Percentiles rank a stretch among this genome's conserved stretches.
phyloP scores from a whole-genome alignment of 352 stramenopile species.

The Globisporangium perplexum region DNA sequence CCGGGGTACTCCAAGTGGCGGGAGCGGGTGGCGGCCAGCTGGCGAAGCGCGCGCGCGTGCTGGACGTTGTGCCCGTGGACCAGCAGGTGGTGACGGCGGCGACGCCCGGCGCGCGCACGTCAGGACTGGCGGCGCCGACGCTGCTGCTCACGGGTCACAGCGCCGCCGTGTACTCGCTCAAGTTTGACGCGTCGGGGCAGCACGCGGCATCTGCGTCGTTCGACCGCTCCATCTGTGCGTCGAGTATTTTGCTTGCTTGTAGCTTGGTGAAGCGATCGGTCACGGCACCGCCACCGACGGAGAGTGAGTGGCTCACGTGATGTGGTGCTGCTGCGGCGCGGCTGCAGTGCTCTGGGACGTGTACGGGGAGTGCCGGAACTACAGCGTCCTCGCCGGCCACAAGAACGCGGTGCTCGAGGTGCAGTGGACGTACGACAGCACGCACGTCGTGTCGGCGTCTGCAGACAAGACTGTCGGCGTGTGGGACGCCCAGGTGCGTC shows the following conservation, averaged over 20 bases:
- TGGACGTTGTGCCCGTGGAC: conserved; percentile 72
- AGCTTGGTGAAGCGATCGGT: not conserved
- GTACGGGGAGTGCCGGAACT: conserved; percentile 90
- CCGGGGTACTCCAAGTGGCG: conserved; percentile 4
- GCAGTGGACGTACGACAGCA: conserved; percentile 88
- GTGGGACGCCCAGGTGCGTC: conserved; percentile 62
- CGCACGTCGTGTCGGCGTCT: conserved; percentile 85
- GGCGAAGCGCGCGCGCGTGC: conserved; percentile 59
- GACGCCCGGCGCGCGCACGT: conserved; percentile 53
- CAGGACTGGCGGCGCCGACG: conserved; percentile 54
- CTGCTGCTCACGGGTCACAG: conserved; percentile 79
- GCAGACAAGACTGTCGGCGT: conserved; percentile 91
- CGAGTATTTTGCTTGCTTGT: not conserved
- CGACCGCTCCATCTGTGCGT: conserved; percentile 58
- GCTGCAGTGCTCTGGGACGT: conserved; percentile 87
- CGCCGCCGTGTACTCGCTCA: conserved; percentile 71
- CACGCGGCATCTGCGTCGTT: conserved; percentile 69
- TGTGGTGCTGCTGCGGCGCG: not conserved
- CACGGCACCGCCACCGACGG: no score
- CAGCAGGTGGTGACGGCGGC: conserved; percentile 47
- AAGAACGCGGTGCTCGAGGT: conserved; percentile 95
- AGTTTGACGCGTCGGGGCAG: conserved; percentile 71
- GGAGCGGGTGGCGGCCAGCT: conserved; percentile 23
- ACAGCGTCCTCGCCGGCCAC: conserved; percentile 91
- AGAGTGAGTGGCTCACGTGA: not conserved